Conservation (phyloP, 140 eudicot species). For the Senecio squalidus region DNA sequence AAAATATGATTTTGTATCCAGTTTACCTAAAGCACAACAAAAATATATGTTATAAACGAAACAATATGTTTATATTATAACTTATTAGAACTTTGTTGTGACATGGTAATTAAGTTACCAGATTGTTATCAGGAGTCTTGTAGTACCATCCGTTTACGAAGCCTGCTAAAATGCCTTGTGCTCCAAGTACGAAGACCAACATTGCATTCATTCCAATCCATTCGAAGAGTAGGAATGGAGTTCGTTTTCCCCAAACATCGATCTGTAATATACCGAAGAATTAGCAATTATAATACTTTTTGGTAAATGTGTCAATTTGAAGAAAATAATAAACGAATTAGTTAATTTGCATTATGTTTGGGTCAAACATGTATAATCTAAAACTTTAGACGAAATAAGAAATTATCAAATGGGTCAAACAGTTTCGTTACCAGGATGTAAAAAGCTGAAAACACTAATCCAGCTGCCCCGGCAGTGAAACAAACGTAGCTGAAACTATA, state of each 20-base stretch:
- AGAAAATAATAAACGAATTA: too few relatives aligned
- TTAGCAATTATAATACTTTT: too few relatives aligned
- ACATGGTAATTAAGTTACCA: conserved; percentile 37
- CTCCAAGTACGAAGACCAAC: conserved; percentile 85
- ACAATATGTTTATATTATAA: neutral
- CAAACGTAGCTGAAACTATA: conserved; percentile 91
- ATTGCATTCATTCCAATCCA: conserved; percentile 99
- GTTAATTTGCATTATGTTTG: too few relatives aligned
- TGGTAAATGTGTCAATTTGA: too few relatives aligned
- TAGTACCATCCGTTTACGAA: conserved; percentile 92
- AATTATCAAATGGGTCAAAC: neutral
- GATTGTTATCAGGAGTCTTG: conserved; percentile 50
- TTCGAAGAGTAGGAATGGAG: conserved; percentile 71
- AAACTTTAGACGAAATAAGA: too few relatives aligned
- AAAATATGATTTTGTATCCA: conserved; percentile 83
- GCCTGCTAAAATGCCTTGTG: conserved; percentile 84
- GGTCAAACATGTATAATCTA: too few relatives aligned
- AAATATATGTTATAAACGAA: neutral
- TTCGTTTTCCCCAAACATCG: conserved; percentile 71
- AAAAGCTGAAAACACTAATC: conserved; percentile 73
- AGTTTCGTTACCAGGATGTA: conserved; percentile 55
- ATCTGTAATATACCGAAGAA: conserved; percentile 34
- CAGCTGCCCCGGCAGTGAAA: conserved; percentile 93
- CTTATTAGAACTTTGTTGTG: neutral
- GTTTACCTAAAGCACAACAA: conserved; percentile 41